phyloP scores from a whole-genome alignment of 2,329 filamentous ascomycete species.

The Arthroderma sp. region DNA sequence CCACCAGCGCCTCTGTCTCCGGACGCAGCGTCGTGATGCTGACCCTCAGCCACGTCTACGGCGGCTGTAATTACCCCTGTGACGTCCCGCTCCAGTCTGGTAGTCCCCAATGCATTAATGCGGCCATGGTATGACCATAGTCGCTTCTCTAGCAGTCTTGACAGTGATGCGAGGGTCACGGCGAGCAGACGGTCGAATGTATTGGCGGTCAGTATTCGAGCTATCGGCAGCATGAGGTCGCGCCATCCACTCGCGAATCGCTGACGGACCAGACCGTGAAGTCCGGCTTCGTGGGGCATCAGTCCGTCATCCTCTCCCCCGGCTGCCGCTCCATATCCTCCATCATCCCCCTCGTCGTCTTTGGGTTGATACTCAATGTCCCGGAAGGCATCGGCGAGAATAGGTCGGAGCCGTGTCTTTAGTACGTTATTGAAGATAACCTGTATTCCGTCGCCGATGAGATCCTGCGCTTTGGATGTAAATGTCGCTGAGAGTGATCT shows the following conservation, averaged over 20 bases:
- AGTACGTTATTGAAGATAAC: slow-evolving; percentile 82
- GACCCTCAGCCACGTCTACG: slow-evolving; percentile 27
- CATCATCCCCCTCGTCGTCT: slow-evolving; percentile 40
- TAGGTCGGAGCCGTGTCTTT: slow-evolving; percentile 69
- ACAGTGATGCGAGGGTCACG: slow-evolving; percentile 60
- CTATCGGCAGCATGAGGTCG: slow-evolving; percentile 69
- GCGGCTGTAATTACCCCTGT: slow-evolving; percentile 53
- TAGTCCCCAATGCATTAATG: slow-evolving; percentile 69
- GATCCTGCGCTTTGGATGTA: slow-evolving; percentile 62
- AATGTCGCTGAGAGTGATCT: slow-evolving; percentile 60
- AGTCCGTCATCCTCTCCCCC: slow-evolving; percentile 19
- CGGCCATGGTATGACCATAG: slow-evolving; percentile 69
- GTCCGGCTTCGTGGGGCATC: slow-evolving; percentile 17
- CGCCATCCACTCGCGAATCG: slow-evolving; percentile 82
- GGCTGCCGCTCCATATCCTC: slow-evolving; percentile 24
- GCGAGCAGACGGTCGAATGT: slow-evolving; percentile 68
- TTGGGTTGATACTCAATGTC: slow-evolving; percentile 74
- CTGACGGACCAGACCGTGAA: slow-evolving; percentile 54
- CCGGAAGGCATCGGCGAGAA: slow-evolving; percentile 78
- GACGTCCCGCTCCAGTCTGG: slow-evolving; percentile 74
- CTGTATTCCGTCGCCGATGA: slow-evolving; percentile 70
- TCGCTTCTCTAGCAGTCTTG: slow-evolving; percentile 72
- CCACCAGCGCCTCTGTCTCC: slow-evolving; percentile 18
- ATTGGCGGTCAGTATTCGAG: slow-evolving; percentile 65
- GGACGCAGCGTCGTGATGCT: slow-evolving; percentile 6